Evolutionary conservation across 192 early-diverging fungal species (phyloP).

Genomic region (Coemansia sp.): DNA sequence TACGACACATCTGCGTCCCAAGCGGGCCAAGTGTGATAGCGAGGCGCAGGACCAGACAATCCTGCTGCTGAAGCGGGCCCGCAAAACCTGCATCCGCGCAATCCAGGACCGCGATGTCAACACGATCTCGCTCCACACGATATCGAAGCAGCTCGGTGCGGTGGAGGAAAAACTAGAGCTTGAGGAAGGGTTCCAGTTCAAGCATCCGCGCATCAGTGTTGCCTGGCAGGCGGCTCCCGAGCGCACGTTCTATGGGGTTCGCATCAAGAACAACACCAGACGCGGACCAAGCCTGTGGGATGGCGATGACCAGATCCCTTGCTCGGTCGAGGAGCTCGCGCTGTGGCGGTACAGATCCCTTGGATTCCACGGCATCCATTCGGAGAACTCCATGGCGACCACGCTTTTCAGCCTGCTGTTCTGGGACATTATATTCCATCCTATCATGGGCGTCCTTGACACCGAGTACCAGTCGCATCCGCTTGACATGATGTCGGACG

Average conservation of each 20-base stretch:
- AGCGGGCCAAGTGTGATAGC: constrained; percentile 18
- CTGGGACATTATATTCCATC: constrained; percentile 69
- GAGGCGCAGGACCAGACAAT: constrained; percentile 25
- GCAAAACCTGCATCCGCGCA: constrained; percentile 57
- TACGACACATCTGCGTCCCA: constrained; percentile 54
- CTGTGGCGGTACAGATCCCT: constrained; percentile 63
- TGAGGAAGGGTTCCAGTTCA: constrained; percentile 3
- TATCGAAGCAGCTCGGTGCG: constrained; percentile 36
- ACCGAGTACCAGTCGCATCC: constrained; percentile 69
- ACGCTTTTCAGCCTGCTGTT: constrained; percentile 68
- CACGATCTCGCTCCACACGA: constrained; percentile 39
- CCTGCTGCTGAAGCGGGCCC: constrained; percentile 41
- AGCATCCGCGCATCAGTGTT: constrained; percentile 28
- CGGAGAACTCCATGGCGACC: constrained; percentile 62
- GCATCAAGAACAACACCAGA: constrained; percentile 21
- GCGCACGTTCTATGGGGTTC: constrained; percentile 49
- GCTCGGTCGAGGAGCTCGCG: constrained; percentile 64
- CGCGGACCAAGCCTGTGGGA: constrained; percentile 57
- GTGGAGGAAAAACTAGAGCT: constrained; percentile 41
- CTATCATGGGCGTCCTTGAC: constrained; percentile 66
- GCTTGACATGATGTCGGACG: constrained; percentile 65
- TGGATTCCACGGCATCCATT: constrained; percentile 65
- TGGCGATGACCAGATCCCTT: constrained; percentile 49
- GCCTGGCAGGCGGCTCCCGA: constrained; percentile 54
- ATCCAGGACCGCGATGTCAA: constrained; percentile 62